These are phyloP conservation scores for Emmonsia crescens DNA, from an alignment of 2,329 filamentous ascomycete species.

Conservation along the genomic window DNA sequence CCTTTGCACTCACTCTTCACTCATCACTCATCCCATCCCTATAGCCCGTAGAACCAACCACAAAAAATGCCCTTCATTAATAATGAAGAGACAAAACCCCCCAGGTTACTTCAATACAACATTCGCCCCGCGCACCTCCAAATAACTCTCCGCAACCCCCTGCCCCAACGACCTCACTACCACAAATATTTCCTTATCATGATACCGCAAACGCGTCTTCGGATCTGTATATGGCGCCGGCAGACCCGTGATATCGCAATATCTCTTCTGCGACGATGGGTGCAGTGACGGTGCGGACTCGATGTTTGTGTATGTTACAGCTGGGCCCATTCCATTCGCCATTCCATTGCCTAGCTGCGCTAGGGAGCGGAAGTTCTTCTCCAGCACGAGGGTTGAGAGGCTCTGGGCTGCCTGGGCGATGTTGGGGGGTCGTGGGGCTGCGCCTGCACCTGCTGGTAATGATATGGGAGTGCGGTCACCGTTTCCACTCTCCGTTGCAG, in stretches of 20 bases:
- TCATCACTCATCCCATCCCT: too few relatives aligned
- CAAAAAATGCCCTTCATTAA: neutral
- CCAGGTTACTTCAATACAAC: conserved; percentile 66
- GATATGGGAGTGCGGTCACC: conserved; percentile 35
- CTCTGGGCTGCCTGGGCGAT: conserved; percentile 83
- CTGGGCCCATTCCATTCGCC: conserved; percentile 47
- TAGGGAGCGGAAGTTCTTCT: conserved; percentile 54
- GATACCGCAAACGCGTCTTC: conserved; percentile 86
- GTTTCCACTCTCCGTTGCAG: conserved; percentile 2
- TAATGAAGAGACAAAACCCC: neutral
- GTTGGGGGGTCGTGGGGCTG: conserved; percentile 48
- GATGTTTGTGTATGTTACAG: conserved; percentile 89
- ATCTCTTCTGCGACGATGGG: conserved; percentile 68
- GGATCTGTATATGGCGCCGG: conserved; percentile 88
- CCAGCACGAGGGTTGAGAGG: conserved; percentile 75
- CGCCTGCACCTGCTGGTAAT: conserved; percentile 23
- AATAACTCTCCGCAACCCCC: conserved; percentile 72
- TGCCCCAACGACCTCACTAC: conserved; percentile 72
- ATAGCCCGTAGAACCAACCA: too few relatives aligned
- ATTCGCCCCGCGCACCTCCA: conserved; percentile 84
- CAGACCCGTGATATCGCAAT: conserved; percentile 92
- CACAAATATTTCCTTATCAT: conserved; percentile 83
- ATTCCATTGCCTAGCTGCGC: conserved; percentile 29
- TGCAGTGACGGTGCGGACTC: conserved; percentile 82
- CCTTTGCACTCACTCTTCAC: too few relatives aligned